Evolutionary conservation across 148 eudicot genomes (phyloP).

Genomic region (Suaeda aralocaspica): DNA sequence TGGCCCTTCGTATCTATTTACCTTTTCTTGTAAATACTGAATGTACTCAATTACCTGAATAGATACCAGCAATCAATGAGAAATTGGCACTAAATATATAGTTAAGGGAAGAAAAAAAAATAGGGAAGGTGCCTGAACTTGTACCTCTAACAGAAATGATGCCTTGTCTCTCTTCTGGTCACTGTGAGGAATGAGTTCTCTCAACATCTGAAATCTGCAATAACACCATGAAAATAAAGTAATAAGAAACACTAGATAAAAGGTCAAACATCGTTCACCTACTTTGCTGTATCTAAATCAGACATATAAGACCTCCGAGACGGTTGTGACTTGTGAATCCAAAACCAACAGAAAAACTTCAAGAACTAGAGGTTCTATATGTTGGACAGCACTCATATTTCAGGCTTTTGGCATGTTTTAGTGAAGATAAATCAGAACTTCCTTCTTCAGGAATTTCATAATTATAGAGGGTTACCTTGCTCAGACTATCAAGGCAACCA

Average conservation of each 20-base stretch:
- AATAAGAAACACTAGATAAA: neutral
- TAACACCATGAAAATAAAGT: neutral
- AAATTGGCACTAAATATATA: neutral
- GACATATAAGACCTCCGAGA: neutral
- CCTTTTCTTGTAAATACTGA: conserved; percentile 82
- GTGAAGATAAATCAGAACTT: neutral
- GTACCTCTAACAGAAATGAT: conserved; percentile 82
- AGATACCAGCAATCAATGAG: conserved; percentile 11
- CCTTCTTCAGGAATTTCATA: neutral
- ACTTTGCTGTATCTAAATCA: neutral
- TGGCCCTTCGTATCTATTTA: conserved; percentile 67
- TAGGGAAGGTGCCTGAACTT: conserved; percentile 2
- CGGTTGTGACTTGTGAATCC: neutral
- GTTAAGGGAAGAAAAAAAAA: no score
- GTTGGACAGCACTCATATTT: neutral
- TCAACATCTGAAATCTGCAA: conserved; percentile 85
- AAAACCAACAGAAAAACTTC: neutral
- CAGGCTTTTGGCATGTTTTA: neutral
- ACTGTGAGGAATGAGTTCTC: conserved; percentile 78
- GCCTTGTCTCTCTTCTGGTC: conserved; percentile 98
- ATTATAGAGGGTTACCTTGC: neutral
- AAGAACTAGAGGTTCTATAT: neutral
- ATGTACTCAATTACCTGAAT: conserved; percentile 86
- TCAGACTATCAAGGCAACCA: neutral
- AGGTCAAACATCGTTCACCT: neutral